These are phyloP conservation scores for Wickerhamomyces sydowiorum DNA, from an alignment of 805 yeast species.

Conservation along the genomic window DNA sequence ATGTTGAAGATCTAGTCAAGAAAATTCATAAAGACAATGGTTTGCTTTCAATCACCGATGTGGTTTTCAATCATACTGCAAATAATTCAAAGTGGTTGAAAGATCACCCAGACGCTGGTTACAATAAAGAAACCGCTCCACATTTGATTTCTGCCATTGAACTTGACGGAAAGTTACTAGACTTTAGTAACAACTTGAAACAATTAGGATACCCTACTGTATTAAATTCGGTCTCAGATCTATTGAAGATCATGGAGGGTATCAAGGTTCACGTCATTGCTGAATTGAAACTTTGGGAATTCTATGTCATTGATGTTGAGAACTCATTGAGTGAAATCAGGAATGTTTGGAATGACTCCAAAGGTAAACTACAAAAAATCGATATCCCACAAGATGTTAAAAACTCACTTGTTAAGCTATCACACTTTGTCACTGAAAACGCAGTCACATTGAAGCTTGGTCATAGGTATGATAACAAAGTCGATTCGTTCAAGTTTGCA, in stretches of 20 bases:
- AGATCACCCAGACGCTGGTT: constrained; percentile 88
- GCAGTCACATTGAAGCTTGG: constrained; percentile 38
- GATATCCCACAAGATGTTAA: constrained; percentile 40
- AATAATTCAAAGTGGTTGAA: constrained; percentile 81
- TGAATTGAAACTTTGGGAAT: constrained; percentile 78
- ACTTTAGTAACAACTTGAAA: constrained; percentile 55
- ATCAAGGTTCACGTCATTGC: constrained; percentile 63
- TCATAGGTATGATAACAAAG: constrained; percentile 42
- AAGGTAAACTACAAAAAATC: constrained; percentile 23
- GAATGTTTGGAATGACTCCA: constrained; percentile 27
- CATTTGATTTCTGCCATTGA: constrained; percentile 82
- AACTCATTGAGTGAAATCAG: constrained; percentile 34
- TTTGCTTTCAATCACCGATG: constrained; percentile 79
- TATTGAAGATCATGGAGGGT: constrained; percentile 59
- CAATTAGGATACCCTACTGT: constrained; percentile 57
- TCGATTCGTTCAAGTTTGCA: constrained; percentile 48
- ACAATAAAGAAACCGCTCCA: constrained; percentile 82
- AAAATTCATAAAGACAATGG: constrained; percentile 47
- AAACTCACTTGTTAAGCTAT: constrained; percentile 36
- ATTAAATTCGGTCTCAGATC: constrained; percentile 45
- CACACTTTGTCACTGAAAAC: constrained; percentile 38
- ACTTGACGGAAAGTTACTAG: constrained; percentile 62
- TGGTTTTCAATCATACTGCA: constrained; percentile 94
- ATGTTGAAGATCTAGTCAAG: constrained; percentile 47
- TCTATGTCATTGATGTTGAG: constrained; percentile 62